phyloP scores from a whole-genome alignment of 1,139 yeast genomes.

The Arxiozyma bovina region DNA sequence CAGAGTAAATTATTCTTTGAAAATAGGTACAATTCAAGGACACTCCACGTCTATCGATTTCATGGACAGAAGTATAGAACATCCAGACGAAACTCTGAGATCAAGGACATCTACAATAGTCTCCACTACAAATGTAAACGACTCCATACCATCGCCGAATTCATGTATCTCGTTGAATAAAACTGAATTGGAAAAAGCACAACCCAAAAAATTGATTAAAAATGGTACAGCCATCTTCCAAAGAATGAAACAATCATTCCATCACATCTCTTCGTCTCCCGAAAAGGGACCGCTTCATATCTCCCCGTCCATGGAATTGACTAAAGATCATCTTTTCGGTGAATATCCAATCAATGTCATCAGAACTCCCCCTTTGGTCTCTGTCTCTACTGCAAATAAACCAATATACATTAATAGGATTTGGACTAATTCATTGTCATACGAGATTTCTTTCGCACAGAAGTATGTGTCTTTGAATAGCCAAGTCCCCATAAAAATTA shows the following conservation, averaged over 20 bases:
- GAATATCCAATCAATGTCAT: conserved; percentile 35
- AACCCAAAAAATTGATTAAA: conserved; percentile 9
- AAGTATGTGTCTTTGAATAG: conserved; percentile 69
- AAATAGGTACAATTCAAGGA: conserved; percentile 15
- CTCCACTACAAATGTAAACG: neutral
- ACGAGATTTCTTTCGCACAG: conserved; percentile 68
- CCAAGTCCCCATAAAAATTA: conserved; percentile 52
- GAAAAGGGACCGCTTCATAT: conserved; percentile 9
- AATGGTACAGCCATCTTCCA: conserved; percentile 13
- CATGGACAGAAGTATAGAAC: neutral
- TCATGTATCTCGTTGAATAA: conserved; percentile 1
- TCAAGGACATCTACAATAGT: neutral
- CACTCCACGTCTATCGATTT: neutral
- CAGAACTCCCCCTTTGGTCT: conserved; percentile 72
- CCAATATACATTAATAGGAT: conserved; percentile 76
- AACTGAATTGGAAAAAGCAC: conserved; percentile 10
- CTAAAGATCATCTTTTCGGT: conserved; percentile 12
- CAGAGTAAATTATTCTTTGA: conserved; percentile 26
- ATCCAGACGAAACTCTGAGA: neutral
- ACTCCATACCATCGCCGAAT: neutral
- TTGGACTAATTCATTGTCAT: conserved; percentile 76
- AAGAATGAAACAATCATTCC: conserved; percentile 21
- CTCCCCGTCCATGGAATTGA: conserved; percentile 1
- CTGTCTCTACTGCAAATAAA: conserved; percentile 65
- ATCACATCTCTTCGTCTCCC: conserved; percentile 3